Evolutionary conservation across 768 basidiomycete genomes (phyloP), one percentile per base, ranked within the genome.

Genomic region (Guyanaporus albipodus): DNA sequence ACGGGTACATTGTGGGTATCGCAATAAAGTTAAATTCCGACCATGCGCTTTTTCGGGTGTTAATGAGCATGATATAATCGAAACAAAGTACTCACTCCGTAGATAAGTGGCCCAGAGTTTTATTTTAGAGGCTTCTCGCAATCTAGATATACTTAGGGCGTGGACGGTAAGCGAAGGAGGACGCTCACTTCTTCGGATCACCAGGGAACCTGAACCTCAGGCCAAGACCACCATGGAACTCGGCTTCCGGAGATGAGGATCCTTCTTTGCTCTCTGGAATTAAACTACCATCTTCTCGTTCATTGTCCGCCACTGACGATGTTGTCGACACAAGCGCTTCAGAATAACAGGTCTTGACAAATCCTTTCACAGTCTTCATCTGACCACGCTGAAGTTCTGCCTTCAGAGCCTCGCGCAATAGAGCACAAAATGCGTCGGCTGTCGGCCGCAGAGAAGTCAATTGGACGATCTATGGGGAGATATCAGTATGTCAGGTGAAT

Each of bases 1-100:
- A n/a, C 96, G 86, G 33, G 94, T 96, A 61, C 91, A 93, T 66
- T 94, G 87, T 0, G 96, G 95, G 66, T 97, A 99, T 26, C 95
- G 88, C 17, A 98, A 73, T 22, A 98, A 78, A 0, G 96, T 94
- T n/a, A 98, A 74, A 60, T 93, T 92, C 21, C 96, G 84, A 18
- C 96, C 96, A 58, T 97, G 93, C 4, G 78, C 91, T 96, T 8
- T 40, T 35, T 23, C 19, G 40, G 42, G 24, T 32, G 48, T 55
- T 26, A 50, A n/a, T 45, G 44, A 43, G 54, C 38, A 52, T 43
- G 38, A 38, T 23, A 19, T 34, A 45, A n/a, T 33, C 6, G 8
- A 28, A 49, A 15, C 26, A 21, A 28, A 22, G 32, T 32, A 53
- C 78, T 51, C 58, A 94, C 91, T 72, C 57, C 76, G 74, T 18